Evolutionary conservation across 163 green algal genomes (phyloP), one percentile per base, ranked within the genome.

Genomic region (Prototheca wickerhamii): DNA sequence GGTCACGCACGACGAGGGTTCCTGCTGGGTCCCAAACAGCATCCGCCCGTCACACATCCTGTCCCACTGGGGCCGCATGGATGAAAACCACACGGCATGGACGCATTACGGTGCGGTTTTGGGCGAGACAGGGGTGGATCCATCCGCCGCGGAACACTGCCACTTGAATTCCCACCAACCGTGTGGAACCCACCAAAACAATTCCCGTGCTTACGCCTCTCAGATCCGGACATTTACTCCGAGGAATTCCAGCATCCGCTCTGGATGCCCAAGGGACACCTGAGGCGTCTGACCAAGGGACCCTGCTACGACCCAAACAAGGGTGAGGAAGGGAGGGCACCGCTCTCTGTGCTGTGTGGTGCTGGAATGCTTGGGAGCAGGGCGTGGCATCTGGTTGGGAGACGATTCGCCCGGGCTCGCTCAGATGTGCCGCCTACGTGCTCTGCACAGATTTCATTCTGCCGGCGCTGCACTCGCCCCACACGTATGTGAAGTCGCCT

Each of bases 1-100:
- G 52, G 49, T 56, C n/a, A 12, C 49, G n/a, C 63, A 70, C 35
- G 63, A 70, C n/a, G 63, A 70, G 26, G 63, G 51, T 23, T 63
- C 51, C 29, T 70, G 63, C 63, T 53, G n/a, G 2, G 21, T 70
- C 15, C 63, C 63, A 23, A 29, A 49, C 30, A 30, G 49, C 17
- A 17, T 63, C 5, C 32, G 52, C 34, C 52, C 51, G 29, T 51
- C 63, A 4, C 63, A 23, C 35, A 63, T 70, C 8, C 33, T 70
- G 3, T 44, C 63, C 20, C 63, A 70, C 50, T 70, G 63, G 63
- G 63, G 63, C 6, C 34, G 49, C 33, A 63, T 21, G 25, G 63
- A 59, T 1, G 15, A 4, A 12, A 54, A 60, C 28, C 46, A 70
- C 35, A 23, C 18, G 25, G 50, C 23, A 31, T 42, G n/a, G 17